phyloP scores from a whole-genome alignment of 768 basidiomycete genomes.

The Termitomyces sp. region DNA sequence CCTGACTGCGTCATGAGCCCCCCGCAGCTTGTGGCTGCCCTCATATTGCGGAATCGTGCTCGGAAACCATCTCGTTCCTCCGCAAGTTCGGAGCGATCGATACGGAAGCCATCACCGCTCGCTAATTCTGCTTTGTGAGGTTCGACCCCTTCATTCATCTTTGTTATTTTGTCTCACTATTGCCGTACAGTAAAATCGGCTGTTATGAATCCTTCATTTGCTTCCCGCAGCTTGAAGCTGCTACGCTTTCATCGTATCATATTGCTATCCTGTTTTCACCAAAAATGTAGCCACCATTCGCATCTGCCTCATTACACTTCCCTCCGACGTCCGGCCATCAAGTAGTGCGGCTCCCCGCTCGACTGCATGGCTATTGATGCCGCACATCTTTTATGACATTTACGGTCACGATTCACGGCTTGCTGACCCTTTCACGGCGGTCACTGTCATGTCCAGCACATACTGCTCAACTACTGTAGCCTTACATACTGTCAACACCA shows the following conservation, averaged over 20 bases:
- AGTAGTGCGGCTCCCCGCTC: neutral
- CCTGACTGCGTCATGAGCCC: constrained; percentile 6
- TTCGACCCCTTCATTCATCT: neutral
- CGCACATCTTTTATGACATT: constrained; percentile 2
- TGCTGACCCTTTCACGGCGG: neutral
- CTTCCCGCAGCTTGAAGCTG: constrained; percentile 4
- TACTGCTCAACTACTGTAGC: constrained; percentile 5
- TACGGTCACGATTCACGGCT: constrained; percentile 11
- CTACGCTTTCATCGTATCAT: constrained; percentile 7
- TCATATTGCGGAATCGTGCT: constrained; percentile 12
- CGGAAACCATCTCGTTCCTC: constrained; percentile 6
- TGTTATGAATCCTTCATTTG: neutral
- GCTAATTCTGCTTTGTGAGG: constrained; percentile 9
- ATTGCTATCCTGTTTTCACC: constrained; percentile 12
- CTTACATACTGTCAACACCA: constrained; percentile 2
- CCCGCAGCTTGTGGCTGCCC: constrained; percentile 15
- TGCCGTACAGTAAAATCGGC: neutral
- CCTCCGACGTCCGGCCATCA: neutral
- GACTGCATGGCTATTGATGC: neutral
- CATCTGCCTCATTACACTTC: neutral
- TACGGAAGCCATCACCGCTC: constrained; percentile 14
- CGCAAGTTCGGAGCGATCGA: constrained; percentile 6
- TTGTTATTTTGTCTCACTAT: neutral
- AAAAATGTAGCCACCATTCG: constrained; percentile 9
- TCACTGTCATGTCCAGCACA: constrained; percentile 3